These are phyloP conservation scores for Fusarium paranaense DNA, from an alignment of 2,329 filamentous ascomycete species.

Conservation along the genomic window DNA sequence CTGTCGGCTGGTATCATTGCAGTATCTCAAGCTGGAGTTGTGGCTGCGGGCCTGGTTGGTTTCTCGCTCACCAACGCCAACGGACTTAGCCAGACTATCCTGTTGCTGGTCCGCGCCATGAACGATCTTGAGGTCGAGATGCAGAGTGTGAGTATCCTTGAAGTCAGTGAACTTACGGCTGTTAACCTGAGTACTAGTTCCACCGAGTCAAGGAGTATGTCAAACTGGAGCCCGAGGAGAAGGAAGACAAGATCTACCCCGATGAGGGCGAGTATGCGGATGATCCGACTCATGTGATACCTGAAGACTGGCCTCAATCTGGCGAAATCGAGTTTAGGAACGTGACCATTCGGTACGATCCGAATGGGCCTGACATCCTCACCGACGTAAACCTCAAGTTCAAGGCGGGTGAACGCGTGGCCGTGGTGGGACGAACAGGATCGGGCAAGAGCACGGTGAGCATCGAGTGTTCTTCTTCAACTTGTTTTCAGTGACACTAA, in stretches of 20 bases:
- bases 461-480: constrained; percentile 5
- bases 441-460: constrained; percentile 85
- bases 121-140: constrained; percentile 69
- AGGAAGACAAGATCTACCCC: constrained; percentile 54
- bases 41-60: constrained; percentile 65
- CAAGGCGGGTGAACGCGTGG: constrained; percentile 78
- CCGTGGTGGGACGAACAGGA: constrained; percentile 83
- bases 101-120: constrained; percentile 63
- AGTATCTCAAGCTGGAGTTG: constrained; percentile 57
- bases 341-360: constrained; percentile 61
- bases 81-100: constrained; percentile 63
- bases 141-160: constrained; percentile 60
- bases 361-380: constrained; percentile 60
- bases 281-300: constrained; percentile 52
- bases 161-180: neutral
- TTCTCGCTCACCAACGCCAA: constrained; percentile 68
- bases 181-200: constrained; percentile 51
- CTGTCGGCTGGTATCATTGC: constrained; percentile 65
- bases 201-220: constrained; percentile 63
- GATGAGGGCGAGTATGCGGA: constrained; percentile 56
- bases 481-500: constrained; percentile 12
- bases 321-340: constrained; percentile 64
- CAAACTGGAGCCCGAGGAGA: constrained; percentile 56
- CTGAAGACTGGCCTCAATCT: constrained; percentile 57
- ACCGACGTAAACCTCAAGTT: constrained; percentile 63